phyloP scores from a whole-genome alignment of 1,139 yeast genomes.

The Candida tropicalis region DNA sequence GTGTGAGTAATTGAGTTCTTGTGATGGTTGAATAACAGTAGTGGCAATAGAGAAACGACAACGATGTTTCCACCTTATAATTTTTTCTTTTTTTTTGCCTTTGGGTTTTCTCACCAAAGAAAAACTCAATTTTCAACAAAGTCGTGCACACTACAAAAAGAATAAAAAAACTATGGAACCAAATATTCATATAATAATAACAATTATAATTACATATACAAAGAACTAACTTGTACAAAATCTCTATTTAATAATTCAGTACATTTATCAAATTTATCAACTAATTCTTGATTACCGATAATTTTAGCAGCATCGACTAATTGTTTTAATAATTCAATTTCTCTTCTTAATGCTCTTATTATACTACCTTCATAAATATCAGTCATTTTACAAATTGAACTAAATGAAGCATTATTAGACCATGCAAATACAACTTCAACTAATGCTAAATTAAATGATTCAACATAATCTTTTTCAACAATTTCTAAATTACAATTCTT shows the following conservation, averaged over 20 bases:
- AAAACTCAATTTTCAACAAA: background rate
- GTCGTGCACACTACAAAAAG: conserved; percentile 1
- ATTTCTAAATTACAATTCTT: conserved; percentile 88
- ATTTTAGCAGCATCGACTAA: conserved; percentile 89
- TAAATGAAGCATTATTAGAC: conserved; percentile 95
- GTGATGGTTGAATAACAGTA: no score
- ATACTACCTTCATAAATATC: conserved; percentile 97
- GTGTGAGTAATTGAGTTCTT: no score
- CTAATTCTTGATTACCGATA: conserved; percentile 85
- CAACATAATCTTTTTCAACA: conserved; percentile 89
- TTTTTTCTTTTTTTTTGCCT: background rate
- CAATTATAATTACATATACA: conserved; percentile 63
- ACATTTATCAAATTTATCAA: conserved; percentile 86
- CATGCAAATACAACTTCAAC: conserved; percentile 97
- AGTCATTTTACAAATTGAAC: conserved; percentile 97
- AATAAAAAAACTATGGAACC: background rate
- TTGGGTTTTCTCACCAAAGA: background rate
- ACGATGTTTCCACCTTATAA: background rate
- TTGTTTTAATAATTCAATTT: conserved; percentile 92
- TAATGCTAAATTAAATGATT: conserved; percentile 84
- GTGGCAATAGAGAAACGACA: no score
- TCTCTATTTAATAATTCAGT: conserved; percentile 89
- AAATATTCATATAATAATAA: background rate
- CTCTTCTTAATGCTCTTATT: conserved; percentile 88
- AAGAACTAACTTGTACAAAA: conserved; percentile 93